Evolutionary conservation across 1,284 basidiomycete genomes (phyloP).

Genomic region (Cryptococcus floricola): DNA sequence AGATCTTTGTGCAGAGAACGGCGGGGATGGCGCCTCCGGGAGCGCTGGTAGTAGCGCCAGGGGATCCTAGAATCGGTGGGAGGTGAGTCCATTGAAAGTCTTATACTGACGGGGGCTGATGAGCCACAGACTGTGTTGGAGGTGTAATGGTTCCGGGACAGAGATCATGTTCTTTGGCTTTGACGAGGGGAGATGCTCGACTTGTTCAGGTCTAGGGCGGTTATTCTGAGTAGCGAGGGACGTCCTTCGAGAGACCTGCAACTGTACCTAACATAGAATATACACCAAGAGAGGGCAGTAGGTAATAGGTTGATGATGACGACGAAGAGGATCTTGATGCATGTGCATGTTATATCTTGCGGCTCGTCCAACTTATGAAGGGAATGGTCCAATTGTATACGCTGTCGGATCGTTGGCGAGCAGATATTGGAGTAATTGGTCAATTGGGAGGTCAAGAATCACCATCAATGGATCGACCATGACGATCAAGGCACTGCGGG

Average conservation of each 20-base stretch:
- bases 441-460: too few relatives aligned
- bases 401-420: too few relatives aligned
- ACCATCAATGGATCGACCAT: too few relatives aligned
- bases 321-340: too few relatives aligned
- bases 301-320: too few relatives aligned
- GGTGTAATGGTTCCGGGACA: conserved; percentile 37
- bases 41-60: conserved; percentile 37
- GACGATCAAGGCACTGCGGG: too few relatives aligned
- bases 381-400: too few relatives aligned
- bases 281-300: too few relatives aligned
- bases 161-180: conserved; percentile 40
- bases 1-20: conserved; percentile 18
- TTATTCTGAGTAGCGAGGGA: conserved; percentile 18
- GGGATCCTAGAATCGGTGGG: conserved; percentile 46
- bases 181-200: conserved; percentile 34
- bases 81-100: conserved; percentile 21
- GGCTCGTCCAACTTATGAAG: too few relatives aligned
- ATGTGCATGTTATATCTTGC: too few relatives aligned
- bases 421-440: too few relatives aligned
- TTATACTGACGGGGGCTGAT: not conserved
- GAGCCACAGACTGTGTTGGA: conserved; percentile 25
- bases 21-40: conserved; percentile 22
- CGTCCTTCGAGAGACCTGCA: too few relatives aligned
- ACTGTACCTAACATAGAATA: not conserved
- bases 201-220: conserved; percentile 38